These are phyloP conservation scores for Albophoma yamanashiensis DNA, from an alignment of 2,329 filamentous ascomycete genomes.

Conservation along the genomic window DNA sequence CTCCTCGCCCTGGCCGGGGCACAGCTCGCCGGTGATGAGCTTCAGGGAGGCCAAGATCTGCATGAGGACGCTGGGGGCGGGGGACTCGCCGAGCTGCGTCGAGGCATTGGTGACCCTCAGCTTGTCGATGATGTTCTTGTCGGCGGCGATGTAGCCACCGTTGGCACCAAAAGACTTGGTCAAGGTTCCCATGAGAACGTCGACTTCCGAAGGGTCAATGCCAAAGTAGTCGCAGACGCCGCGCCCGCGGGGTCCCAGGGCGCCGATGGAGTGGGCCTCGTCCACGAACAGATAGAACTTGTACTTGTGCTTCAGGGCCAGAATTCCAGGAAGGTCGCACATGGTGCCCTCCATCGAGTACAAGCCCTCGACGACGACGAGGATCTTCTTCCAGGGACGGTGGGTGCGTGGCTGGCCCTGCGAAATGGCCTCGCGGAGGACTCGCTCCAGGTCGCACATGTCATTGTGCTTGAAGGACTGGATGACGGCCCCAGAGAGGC, in stretches of 20 bases:
- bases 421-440: conserved; percentile 83
- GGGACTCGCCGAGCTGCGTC: conserved; percentile 78
- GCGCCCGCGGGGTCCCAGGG: conserved; percentile 75
- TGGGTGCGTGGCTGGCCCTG: conserved; percentile 98
- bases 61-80: conserved; percentile 75
- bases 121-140: conserved; percentile 87
- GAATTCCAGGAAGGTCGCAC: conserved; percentile 87
- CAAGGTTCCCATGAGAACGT: conserved; percentile 95
- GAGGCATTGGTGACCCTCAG: conserved; percentile 78
- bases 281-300: conserved; percentile 95
- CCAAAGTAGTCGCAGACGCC: conserved; percentile 97
- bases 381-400: conserved; percentile 97
- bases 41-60: conserved; percentile 82
- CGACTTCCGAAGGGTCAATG: conserved; percentile 76
- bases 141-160: conserved; percentile 85
- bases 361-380: conserved; percentile 90
- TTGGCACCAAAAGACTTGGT: conserved; percentile 99
- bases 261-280: conserved; percentile 92
- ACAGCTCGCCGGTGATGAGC: conserved; percentile 80
- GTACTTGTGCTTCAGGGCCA: conserved; percentile 86
- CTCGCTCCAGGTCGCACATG: conserved; percentile 75
- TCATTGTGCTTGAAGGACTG: conserved; percentile 97
- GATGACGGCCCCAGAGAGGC: conserved; percentile 90
- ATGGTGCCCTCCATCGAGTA: conserved; percentile 99
- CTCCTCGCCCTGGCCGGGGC: conserved; percentile 88